phyloP scores from a whole-genome alignment of 768 basidiomycete species.

The Cytidiella melzeri region DNA sequence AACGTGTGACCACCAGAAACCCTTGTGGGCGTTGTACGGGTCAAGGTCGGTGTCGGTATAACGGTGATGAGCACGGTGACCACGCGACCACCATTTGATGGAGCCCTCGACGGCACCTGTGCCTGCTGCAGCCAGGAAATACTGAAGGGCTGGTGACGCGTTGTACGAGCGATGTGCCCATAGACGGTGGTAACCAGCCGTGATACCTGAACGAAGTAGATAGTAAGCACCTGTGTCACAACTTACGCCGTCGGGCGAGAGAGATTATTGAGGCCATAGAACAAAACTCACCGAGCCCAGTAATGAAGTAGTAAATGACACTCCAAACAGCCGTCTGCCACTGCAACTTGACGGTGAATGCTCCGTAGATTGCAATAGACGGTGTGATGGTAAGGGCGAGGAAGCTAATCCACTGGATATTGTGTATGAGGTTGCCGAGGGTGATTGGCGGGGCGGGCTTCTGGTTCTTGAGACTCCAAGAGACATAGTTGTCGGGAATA shows the following conservation, averaged over 20 bases:
- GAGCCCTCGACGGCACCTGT: constrained; percentile 95
- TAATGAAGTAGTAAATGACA: constrained; percentile 68
- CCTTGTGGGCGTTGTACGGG: constrained; percentile 90
- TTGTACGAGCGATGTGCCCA: constrained; percentile 98
- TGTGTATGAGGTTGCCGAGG: constrained; percentile 28
- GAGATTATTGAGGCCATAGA: neutral
- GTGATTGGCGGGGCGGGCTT: constrained; percentile 45
- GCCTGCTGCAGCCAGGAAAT: constrained; percentile 75
- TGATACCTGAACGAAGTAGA: constrained; percentile 50
- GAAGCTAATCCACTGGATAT: constrained; percentile 28
- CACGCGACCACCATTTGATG: constrained; percentile 98
- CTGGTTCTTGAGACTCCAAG: constrained; percentile 42
- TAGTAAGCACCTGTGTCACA: constrained; percentile 14
- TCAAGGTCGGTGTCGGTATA: constrained; percentile 97
- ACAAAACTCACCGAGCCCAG: constrained; percentile 66
- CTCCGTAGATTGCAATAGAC: constrained; percentile 65
- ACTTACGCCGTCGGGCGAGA: neutral
- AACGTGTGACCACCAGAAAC: constrained; percentile 81
- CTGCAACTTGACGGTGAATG: constrained; percentile 54
- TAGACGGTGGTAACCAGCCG: constrained; percentile 92
- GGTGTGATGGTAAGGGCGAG: constrained; percentile 71
- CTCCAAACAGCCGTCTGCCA: constrained; percentile 71
- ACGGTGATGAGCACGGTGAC: constrained; percentile 95
- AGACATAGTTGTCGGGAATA: constrained; percentile 55
- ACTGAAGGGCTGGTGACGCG: constrained; percentile 81